Evolutionary conservation across 257 asterid species (phyloP).

Genomic region (Thymus mandschuricus): DNA sequence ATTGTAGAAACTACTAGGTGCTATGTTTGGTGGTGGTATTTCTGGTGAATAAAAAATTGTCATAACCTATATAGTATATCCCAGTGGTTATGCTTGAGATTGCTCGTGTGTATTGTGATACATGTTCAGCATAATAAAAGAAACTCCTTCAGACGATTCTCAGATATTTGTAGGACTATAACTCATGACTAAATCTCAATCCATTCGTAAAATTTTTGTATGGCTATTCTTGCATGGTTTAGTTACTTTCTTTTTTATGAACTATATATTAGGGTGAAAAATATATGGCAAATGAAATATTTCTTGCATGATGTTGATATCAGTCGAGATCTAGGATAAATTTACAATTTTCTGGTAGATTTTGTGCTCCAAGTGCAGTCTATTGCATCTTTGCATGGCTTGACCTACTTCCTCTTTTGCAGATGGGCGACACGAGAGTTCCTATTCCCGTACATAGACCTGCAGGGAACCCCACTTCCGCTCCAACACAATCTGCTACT

Average conservation of each 20-base stretch:
- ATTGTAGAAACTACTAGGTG: neutral
- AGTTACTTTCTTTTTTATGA: neutral
- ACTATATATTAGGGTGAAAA: neutral
- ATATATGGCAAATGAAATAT: neutral
- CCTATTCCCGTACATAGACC: conserved; percentile 58
- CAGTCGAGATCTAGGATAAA: neutral
- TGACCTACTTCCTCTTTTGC: conserved; percentile 28
- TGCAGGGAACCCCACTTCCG: conserved; percentile 46
- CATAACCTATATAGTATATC: neutral
- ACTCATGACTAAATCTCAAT: neutral
- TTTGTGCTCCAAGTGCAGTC: conserved; percentile 9
- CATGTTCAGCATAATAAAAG: neutral
- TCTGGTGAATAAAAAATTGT: neutral
- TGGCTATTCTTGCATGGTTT: neutral
- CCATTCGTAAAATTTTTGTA: neutral
- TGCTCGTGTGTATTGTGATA: neutral
- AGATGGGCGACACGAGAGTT: conserved; percentile 56
- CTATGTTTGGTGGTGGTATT: neutral
- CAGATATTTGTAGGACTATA: neutral
- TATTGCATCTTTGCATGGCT: neutral
- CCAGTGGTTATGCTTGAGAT: neutral
- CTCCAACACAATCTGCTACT: conserved; percentile 48
- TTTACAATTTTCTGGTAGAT: neutral
- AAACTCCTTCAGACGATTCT: neutral
- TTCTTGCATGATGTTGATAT: neutral